Evolutionary conservation across 129 eudicot species (phyloP).

Genomic region (Oenanthe sinensis): DNA sequence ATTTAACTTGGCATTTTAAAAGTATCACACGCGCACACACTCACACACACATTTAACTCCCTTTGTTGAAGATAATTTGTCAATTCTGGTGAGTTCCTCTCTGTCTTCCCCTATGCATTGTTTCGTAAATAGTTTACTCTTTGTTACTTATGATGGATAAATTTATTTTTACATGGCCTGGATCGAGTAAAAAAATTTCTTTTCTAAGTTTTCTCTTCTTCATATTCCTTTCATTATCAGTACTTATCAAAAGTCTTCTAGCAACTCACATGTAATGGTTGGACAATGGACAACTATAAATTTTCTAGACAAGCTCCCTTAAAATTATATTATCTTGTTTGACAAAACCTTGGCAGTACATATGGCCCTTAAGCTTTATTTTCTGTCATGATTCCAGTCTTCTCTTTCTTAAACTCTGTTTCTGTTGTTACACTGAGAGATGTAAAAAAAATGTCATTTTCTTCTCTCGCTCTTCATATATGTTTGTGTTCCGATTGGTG

Average conservation of each 20-base stretch:
- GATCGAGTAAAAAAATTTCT: neutral
- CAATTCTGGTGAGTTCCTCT: neutral
- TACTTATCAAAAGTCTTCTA: neutral
- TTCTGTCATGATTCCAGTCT: neutral
- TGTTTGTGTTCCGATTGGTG: neutral
- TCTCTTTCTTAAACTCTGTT: neutral
- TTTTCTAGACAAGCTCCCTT: conserved; percentile 14
- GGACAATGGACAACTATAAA: neutral
- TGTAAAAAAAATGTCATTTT: neutral
- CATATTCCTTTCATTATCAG: neutral
- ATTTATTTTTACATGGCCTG: neutral
- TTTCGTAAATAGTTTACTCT: neutral
- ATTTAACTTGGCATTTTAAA: no score
- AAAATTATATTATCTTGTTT: conserved; percentile 6
- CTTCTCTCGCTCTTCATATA: neutral
- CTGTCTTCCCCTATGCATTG: neutral
- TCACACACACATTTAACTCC: no score
- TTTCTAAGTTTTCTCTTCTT: neutral
- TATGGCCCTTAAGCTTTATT: conserved; percentile 12
- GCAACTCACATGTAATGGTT: conserved; percentile 12
- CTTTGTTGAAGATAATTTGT: neutral
- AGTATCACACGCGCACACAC: no score
- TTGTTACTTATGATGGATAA: neutral
- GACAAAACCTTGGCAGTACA: conserved; percentile 6
- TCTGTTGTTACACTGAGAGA: neutral